Evolutionary conservation across 1,139 yeast species (phyloP), one percentile per base, ranked within the genome.

Genomic region (Sugiyamaella paludigena): DNA sequence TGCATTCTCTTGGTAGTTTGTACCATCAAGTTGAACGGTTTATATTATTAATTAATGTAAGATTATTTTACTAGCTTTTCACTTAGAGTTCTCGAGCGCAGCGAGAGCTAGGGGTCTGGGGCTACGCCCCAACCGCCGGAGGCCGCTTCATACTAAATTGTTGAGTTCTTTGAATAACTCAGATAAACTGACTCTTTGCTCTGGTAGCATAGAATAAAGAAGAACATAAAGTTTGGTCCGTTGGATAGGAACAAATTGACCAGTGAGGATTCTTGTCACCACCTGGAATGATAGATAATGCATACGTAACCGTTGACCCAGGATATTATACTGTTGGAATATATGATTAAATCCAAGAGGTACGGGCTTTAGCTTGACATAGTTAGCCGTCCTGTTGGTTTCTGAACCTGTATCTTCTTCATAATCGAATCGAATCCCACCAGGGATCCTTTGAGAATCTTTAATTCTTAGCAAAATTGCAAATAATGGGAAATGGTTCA

Each of bases 401-500:
- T 7, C 10, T 6, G 49, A n/a, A n/a, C n/a, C n/a, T n/a, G n/a
- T n/a, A n/a, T n/a, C n/a, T 37, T n/a, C 13, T 29, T 47, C 41
- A 32, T 48, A 31, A 13, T 68, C 68, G 51, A 87, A 72, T 7
- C 67, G 69, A 6, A 92, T 73, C 0, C 98, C 97, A 1, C 96
- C 96, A n/a, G 97, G 98, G 15, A 94, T 71, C 55, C 99, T 73
- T 50, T 78, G 80, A 9, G 89, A 82, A 62, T 91, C 94, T 64
- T 92, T 94, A 44, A 88, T 50, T 58, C 94, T 81, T 40, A 92
- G 69, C 47, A 94, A 69, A 1, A 91, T 65, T 1, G 89, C 91
- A 69, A 92, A 92, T 16, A 91, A 64, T 0, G 99, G 99, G 60
- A 86, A 80, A 63, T 89, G 92, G 61, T 89, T 91, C 47, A 89